A percentile compares a stretch with the other conserved stretches of the same genome.
phyloP scores from a whole-genome alignment of 345 rosid genomes.

The Brassica rapa region DNA sequence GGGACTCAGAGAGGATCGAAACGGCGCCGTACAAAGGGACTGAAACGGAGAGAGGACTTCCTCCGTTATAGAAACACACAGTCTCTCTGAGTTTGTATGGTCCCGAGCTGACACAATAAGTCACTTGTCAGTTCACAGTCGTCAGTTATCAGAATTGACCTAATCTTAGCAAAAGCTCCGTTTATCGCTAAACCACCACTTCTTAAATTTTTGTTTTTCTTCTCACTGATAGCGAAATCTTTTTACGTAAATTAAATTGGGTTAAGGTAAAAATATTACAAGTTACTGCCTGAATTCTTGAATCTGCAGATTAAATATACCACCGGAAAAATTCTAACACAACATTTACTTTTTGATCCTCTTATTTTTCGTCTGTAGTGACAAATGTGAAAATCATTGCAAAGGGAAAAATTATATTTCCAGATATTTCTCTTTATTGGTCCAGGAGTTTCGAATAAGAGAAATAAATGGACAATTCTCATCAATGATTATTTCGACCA shows the following conservation, averaged over 20 bases:
- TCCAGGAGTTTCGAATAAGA: neutral
- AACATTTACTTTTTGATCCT: too few species aligned
- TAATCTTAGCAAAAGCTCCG: constrained; percentile 13
- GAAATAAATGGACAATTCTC: neutral
- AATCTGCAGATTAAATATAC: too few species aligned
- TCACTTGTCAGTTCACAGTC: constrained; percentile 41
- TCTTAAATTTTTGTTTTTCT: neutral
- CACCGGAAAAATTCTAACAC: too few species aligned
- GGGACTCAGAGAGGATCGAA: constrained; percentile 38
- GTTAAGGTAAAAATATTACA: neutral
- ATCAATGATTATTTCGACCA: neutral
- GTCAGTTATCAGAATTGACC: constrained; percentile 40
- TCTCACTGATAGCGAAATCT: neutral
- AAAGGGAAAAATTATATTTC: neutral
- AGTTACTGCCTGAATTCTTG: neutral
- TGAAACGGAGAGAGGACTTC: constrained; percentile 34
- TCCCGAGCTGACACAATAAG: constrained; percentile 40
- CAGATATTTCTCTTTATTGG: too few species aligned
- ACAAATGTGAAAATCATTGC: neutral
- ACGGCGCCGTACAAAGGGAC: constrained; percentile 46
- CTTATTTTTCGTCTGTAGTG: neutral
- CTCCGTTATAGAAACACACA: constrained; percentile 58
- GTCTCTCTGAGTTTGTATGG: constrained; percentile 29
- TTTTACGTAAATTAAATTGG: neutral
- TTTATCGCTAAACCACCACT: constrained; percentile 21